Base-by-base conservation (phyloP, 176 grass and related monocot species). In the Oropetium thomaeum region DNA sequence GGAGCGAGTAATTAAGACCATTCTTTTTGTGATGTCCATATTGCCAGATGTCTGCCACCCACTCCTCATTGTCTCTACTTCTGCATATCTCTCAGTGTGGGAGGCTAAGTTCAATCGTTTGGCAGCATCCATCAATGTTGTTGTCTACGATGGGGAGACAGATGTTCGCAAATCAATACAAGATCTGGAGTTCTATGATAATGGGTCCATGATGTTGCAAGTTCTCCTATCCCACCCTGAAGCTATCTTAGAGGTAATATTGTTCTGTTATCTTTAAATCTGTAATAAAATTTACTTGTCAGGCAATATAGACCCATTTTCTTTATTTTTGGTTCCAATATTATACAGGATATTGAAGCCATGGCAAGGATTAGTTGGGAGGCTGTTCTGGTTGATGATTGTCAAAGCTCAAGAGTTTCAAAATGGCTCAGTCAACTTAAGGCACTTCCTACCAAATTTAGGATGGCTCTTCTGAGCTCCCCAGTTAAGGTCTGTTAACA, bases 1-100 rank as follows among this genome's bases (percentile, higher is more conserved):
- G 93, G 93, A 97, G 70, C 83, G 93, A 59, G 85, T 97, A 71
- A 88, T 89, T 82, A 97, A 82, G 62, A 84, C 93, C 55, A 87
- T 97, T 67, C 69, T 90, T 68, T 93, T 97, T 61, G 80, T 76
- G 8, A 68, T 84, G 58, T 89, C 90, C 25, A 75, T 93, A 58
- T 65, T 89, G 60, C 58, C 80, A 69, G 78, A 90, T 79, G 74
- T 82, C 34, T 82, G 80, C 72, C 71, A 20, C 27, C 93, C 93
- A 58, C 83, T 97, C 68, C 85, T 97, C 45, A 83, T 97, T 71
- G 76, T 97, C 53, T 93, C 87, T 52, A 82, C 73, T 74, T 44
- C 45, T 38, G 15, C 59, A 64, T 90, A 85, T 85, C 69, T 97
- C 42, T 81, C 87, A 3, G 68, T 90, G 70, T 97, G 93, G 93